These are phyloP conservation scores for Daldinia bambusicola DNA, from an alignment of 495 filamentous ascomycete species.

Conservation along the genomic window DNA sequence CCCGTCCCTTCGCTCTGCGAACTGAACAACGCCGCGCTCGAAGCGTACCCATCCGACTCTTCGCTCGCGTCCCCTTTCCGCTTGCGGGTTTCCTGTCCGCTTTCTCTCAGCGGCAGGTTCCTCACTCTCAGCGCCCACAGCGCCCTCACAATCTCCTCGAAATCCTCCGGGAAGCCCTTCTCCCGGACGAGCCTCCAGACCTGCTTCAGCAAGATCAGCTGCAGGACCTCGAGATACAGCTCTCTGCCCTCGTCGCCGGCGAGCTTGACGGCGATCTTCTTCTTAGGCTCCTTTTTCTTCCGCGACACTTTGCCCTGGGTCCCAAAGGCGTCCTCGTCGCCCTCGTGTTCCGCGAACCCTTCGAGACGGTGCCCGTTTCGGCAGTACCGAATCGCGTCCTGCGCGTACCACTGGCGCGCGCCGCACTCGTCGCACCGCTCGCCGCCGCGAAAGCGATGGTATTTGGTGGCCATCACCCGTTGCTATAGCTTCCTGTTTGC, in stretches of 20 bases:
- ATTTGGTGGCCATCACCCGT: constrained; percentile 39
- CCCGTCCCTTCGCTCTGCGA: constrained; percentile 49
- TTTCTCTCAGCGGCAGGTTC: constrained; percentile 47
- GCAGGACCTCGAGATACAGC: constrained; percentile 84
- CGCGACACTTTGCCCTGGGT: constrained; percentile 64
- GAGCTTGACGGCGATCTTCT: constrained; percentile 68
- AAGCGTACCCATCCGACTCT: constrained; percentile 25
- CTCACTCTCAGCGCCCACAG: constrained; percentile 61
- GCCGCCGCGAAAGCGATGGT: constrained; percentile 52
- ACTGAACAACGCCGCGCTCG: constrained; percentile 49
- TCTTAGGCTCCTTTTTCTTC: constrained; percentile 59
- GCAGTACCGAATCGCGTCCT: constrained; percentile 63
- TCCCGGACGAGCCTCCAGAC: constrained; percentile 55
- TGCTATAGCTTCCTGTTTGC: not conserved
- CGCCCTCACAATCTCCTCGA: constrained; percentile 62
- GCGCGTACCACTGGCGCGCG: constrained; percentile 59
- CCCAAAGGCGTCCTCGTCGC: constrained; percentile 81
- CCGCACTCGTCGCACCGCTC: constrained; percentile 61
- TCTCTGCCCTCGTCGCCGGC: constrained; percentile 72
- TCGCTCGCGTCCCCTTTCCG: constrained; percentile 6
- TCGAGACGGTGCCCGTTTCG: constrained; percentile 64
- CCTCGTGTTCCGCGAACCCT: constrained; percentile 57
- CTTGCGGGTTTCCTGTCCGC: constrained; percentile 18
- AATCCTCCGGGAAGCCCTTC: constrained; percentile 55
- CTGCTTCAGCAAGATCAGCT: constrained; percentile 70